Evolutionary conservation across 1,139 yeast genomes (phyloP).

Genomic region (Scheffersomyces cryptocercus): DNA sequence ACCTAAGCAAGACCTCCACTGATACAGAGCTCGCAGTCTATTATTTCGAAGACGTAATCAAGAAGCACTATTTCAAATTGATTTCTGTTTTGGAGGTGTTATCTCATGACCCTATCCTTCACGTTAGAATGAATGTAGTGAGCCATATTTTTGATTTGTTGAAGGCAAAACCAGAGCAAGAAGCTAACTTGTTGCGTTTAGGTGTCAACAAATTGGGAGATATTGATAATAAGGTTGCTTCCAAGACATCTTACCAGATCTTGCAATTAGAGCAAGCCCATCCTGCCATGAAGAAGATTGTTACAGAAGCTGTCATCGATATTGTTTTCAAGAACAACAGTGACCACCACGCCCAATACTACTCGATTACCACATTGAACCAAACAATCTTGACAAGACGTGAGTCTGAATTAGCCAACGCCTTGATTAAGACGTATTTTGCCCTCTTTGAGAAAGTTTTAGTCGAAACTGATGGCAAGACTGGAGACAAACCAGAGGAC

Average conservation of each 20-base stretch:
- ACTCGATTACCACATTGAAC: slow-evolving; percentile 82
- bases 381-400: slow-evolving; percentile 85
- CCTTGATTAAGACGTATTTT: slow-evolving; percentile 80
- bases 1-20: slow-evolving; percentile 46
- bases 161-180: slow-evolving; percentile 93
- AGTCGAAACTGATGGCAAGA: slow-evolving; percentile 58
- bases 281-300: slow-evolving; percentile 90
- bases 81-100: slow-evolving; percentile 71
- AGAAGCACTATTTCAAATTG: slow-evolving; percentile 69
- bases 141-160: slow-evolving; percentile 78
- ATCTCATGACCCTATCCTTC: slow-evolving; percentile 89
- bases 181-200: slow-evolving; percentile 80
- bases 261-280: slow-evolving; percentile 85
- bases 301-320: slow-evolving; percentile 80
- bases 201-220: slow-evolving; percentile 96
- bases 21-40: slow-evolving; percentile 63
- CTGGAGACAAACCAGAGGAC: slow-evolving; percentile 42
- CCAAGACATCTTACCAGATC: slow-evolving; percentile 82
- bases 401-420: slow-evolving; percentile 79
- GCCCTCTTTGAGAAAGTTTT: slow-evolving; percentile 82
- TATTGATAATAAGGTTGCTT: slow-evolving; percentile 83
- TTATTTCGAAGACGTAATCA: slow-evolving; percentile 89
- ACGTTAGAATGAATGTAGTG: slow-evolving; percentile 78
- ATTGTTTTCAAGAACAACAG: slow-evolving; percentile 71
- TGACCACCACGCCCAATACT: slow-evolving; percentile 87